These are phyloP conservation scores for Apiotrichum siamense DNA, from an alignment of 1,284 basidiomycete genomes.

Conservation along the genomic window DNA sequence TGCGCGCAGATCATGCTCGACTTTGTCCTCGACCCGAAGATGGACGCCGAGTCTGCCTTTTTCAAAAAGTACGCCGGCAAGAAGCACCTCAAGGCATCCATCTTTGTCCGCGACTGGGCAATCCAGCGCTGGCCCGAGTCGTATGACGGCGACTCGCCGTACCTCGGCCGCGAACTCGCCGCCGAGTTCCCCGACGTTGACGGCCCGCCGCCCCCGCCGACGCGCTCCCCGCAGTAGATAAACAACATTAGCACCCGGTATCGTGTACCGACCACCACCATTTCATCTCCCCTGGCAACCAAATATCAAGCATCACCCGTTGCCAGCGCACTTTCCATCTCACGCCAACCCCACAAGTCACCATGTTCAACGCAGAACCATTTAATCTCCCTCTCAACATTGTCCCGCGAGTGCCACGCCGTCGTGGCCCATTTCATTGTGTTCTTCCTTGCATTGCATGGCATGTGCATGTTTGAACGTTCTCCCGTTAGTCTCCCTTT, in stretches of 20 bases:
- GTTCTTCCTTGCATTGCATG: slow-evolving; percentile 12
- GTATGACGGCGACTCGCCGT: slow-evolving; percentile 13
- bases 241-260: not conserved
- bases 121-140: slow-evolving; percentile 33
- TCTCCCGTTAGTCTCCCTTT: slow-evolving; percentile 1
- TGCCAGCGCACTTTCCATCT: no score
- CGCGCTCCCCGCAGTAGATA: not conserved
- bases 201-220: slow-evolving; percentile 4
- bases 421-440: not conserved
- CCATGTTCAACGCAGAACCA: no score
- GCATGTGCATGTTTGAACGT: slow-evolving; percentile 10
- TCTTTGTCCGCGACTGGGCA: slow-evolving; percentile 52
- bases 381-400: not conserved
- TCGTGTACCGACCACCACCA: no score
- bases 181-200: slow-evolving; percentile 11
- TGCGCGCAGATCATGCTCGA: slow-evolving; percentile 91
- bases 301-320: no score
- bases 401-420: not conserved
- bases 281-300: no score
- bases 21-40: slow-evolving; percentile 67
- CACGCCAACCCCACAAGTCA: no score
- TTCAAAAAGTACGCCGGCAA: slow-evolving; percentile 59
- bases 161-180: slow-evolving; percentile 23
- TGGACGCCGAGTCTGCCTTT: slow-evolving; percentile 64
- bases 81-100: slow-evolving; percentile 75